Evolutionary conservation across 108 stramenopile genomes (phyloP).

Genomic region (Pseudonitzschia delicatissima): DNA sequence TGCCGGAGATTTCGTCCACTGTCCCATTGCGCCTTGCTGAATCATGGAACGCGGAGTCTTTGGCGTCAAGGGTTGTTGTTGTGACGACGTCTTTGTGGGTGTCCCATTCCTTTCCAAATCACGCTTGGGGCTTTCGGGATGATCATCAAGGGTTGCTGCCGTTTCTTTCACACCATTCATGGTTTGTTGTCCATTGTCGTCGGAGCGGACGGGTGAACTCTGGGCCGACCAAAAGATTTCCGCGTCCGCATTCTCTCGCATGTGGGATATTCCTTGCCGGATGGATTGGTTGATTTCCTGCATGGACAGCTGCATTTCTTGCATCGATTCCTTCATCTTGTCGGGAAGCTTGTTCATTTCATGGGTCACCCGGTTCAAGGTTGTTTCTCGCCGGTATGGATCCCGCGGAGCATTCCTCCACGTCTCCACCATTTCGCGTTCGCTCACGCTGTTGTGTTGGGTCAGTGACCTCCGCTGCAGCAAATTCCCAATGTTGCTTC

Average conservation of each 20-base stretch:
- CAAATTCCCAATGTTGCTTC: neutral
- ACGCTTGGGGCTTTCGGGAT: no score
- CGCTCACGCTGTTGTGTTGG: conserved; percentile 4
- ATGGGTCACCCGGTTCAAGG: conserved; percentile 66
- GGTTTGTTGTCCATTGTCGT: neutral
- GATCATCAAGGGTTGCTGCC: no score
- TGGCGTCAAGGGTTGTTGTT: neutral
- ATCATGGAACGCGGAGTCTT: neutral
- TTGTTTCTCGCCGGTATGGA: conserved; percentile 65
- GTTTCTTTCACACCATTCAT: no score
- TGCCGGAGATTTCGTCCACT: conserved; percentile 15
- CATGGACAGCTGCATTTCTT: conserved; percentile 22
- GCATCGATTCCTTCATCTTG: conserved; percentile 39
- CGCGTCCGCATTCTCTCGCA: no score
- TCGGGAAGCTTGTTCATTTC: conserved; percentile 48
- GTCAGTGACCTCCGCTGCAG: neutral
- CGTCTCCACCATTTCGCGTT: conserved; percentile 30
- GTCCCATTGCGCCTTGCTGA: conserved; percentile 6
- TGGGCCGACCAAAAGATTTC: no score
- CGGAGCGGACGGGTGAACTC: no score
- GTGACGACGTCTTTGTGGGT: no score
- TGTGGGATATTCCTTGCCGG: no score
- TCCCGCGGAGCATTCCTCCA: conserved; percentile 49
- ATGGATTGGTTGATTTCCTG: no score
- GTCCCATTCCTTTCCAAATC: no score